These are phyloP conservation scores for Hymenotorrendiella dingleyae DNA, from an alignment of 2,329 filamentous ascomycete species.

Conservation along the genomic window DNA sequence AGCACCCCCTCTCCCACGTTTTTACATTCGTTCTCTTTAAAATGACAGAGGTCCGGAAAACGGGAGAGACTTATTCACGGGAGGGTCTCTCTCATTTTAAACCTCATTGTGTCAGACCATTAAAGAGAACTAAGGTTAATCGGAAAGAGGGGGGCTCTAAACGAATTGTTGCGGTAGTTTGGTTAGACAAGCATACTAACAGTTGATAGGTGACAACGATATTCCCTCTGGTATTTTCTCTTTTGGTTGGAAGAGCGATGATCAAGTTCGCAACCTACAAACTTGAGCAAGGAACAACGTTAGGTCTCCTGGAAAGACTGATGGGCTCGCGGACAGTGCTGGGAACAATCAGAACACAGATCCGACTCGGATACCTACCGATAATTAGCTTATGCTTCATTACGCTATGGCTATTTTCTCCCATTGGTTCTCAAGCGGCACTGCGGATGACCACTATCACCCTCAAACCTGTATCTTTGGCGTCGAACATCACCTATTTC, in stretches of 20 bases:
- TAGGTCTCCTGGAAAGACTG: constrained; percentile 10
- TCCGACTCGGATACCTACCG: constrained; percentile 5
- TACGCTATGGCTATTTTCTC: constrained; percentile 7
- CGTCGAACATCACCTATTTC: constrained; percentile 9
- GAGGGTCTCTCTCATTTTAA: too few relatives aligned
- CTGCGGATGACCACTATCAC: constrained; percentile 13
- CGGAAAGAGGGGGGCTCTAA: too few relatives aligned
- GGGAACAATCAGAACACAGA: constrained; percentile 8
- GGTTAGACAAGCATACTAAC: not conserved
- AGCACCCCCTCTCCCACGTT: too few relatives aligned
- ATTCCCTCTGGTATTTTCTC: constrained; percentile 10
- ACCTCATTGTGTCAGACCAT: too few relatives aligned
- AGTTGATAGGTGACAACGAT: constrained; percentile 6
- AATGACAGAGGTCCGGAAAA: too few relatives aligned
- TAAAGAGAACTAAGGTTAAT: too few relatives aligned
- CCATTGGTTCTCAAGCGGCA: constrained; percentile 10
- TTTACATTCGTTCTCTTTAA: too few relatives aligned
- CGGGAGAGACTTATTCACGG: too few relatives aligned
- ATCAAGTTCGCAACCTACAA: constrained; percentile 10
- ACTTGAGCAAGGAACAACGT: constrained; percentile 10
- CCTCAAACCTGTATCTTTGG: not conserved
- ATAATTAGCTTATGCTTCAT: constrained; percentile 5
- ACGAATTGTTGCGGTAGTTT: not conserved
- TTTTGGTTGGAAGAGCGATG: constrained; percentile 8
- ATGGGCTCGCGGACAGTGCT: constrained; percentile 9